Conservation (phyloP, 2,329 filamentous ascomycete species). For the Epicoccum sorghinum region DNA sequence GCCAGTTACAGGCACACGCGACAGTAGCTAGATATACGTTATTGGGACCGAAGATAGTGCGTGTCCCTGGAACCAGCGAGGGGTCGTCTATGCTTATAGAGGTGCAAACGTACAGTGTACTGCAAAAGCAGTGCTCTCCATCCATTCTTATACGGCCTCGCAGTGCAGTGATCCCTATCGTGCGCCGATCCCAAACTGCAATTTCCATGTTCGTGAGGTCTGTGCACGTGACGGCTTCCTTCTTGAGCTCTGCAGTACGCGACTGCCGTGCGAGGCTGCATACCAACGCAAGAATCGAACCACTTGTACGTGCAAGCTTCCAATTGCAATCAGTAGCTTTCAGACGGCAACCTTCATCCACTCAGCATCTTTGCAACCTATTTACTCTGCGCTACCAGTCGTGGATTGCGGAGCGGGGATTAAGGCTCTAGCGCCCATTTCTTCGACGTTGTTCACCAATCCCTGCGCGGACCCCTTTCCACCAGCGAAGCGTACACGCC, state of each 20-base stretch:
- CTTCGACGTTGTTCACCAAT: constrained; percentile 41
- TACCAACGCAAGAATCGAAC: constrained; percentile 20
- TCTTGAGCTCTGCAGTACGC: constrained; percentile 23
- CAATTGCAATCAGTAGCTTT: constrained; percentile 30
- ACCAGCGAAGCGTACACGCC: constrained; percentile 25
- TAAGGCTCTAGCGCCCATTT: constrained; percentile 36
- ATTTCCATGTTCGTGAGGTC: constrained; percentile 14
- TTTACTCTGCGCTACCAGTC: constrained; percentile 10
- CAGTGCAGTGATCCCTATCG: neutral
- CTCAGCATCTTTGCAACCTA: constrained; percentile 12
- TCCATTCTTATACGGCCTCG: neutral
- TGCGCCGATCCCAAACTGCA: constrained; percentile 11
- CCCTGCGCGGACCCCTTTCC: constrained; percentile 47
- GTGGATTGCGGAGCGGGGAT: constrained; percentile 35
- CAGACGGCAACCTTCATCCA: constrained; percentile 1
- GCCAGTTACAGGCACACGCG: neutral
- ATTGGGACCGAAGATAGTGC: constrained; percentile 2
- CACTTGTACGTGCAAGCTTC: constrained; percentile 21
- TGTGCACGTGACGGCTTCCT: constrained; percentile 40
- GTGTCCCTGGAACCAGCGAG: neutral
- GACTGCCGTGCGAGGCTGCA: constrained; percentile 27
- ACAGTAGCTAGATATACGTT: constrained; percentile 1
- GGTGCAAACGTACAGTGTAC: neutral
- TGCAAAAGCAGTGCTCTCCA: neutral
- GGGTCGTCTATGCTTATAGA: too few species aligned